Base-by-base conservation (phyloP, 306 rosid species). In the Biancaea sappan region DNA sequence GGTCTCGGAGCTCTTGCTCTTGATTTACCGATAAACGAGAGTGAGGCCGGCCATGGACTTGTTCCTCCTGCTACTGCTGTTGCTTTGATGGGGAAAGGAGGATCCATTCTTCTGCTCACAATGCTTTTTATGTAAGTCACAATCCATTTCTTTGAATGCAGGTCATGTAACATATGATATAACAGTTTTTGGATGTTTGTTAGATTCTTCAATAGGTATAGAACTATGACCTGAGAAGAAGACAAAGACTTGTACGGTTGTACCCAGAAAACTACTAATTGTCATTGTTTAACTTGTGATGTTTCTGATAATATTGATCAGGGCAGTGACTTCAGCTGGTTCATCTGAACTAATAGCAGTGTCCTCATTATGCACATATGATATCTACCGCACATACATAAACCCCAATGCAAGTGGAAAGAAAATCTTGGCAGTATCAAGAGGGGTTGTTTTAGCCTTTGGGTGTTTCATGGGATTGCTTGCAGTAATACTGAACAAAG, bases 301-400 rank as follows among this genome's bases (percentile, higher is more conserved):
- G 41, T 10, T 69, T 66, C 72, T 80, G 16, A 64, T 66, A 18
- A 18, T 72, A 35, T 72, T 71, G 22, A 82, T 6, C 88, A 94
- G 98, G 97, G 96, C 96, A 28, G 97, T 94, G 83, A 94, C 98
- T 35, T 94, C 98, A 28, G 97, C 98, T 70, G 98, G 98, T 74
- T 94, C 97, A 16, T 91, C 98, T 1, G 98, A 94, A 77, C 82
- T 94, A 47, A 86, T 91, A 51, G 96, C 97, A 0, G 97, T 91
- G 19, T 93, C 77, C 8, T 91, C 98, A 25, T 67, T 91, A 50
- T 94, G 96, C 90, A 94, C 98, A 3, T 94, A 91, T 54, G 97
- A 94, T 52, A 83, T 93, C 65, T 93, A 93, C 74, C 85, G 98
- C 3, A 91, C 97, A 1, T 93, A 91, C 81, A 80, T 93, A 79